Evolutionary conservation across 108 stramenopile genomes (phyloP).

Genomic region (Seminavis robusta): DNA sequence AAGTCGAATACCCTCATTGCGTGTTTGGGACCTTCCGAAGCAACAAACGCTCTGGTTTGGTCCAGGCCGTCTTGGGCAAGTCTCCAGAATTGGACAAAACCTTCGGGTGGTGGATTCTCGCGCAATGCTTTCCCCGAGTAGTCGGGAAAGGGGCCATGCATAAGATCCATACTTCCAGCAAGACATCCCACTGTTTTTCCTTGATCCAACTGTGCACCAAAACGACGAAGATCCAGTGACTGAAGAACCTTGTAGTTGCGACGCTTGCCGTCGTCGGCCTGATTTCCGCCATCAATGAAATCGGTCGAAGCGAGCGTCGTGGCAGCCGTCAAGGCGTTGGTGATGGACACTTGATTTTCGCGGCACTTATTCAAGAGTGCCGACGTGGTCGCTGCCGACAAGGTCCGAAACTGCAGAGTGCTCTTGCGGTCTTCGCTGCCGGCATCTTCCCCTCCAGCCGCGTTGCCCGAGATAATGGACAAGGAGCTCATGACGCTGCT

Average conservation of each 20-base stretch:
- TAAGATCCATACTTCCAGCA: slow-evolving; percentile 82
- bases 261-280: slow-evolving; percentile 17
- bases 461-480: slow-evolving; percentile 70
- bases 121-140: slow-evolving; percentile 54
- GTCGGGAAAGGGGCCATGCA: slow-evolving; percentile 74
- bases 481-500: slow-evolving; percentile 55
- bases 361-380: slow-evolving; percentile 62
- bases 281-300: slow-evolving; percentile 59
- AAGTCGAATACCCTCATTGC: slow-evolving; percentile 85
- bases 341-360: slow-evolving; percentile 62
- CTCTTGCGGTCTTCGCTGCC: slow-evolving; percentile 42
- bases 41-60: slow-evolving; percentile 68
- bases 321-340: slow-evolving; percentile 78
- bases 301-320: slow-evolving; percentile 69
- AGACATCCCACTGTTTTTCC: slow-evolving; percentile 79
- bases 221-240: slow-evolving; percentile 83
- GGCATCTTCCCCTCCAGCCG: slow-evolving; percentile 69
- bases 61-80: slow-evolving; percentile 59
- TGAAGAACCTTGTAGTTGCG: slow-evolving; percentile 87
- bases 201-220: slow-evolving; percentile 64
- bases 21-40: slow-evolving; percentile 63
- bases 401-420: slow-evolving; percentile 54
- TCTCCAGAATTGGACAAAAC: slow-evolving; percentile 55
- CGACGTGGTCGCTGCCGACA: slow-evolving; percentile 49
- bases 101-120: slow-evolving; percentile 20